Percentiles rank a stretch among this genome's conserved stretches.
phyloP scores from a whole-genome alignment of 2,329 filamentous ascomycete genomes.

The Elsinoe australis region DNA sequence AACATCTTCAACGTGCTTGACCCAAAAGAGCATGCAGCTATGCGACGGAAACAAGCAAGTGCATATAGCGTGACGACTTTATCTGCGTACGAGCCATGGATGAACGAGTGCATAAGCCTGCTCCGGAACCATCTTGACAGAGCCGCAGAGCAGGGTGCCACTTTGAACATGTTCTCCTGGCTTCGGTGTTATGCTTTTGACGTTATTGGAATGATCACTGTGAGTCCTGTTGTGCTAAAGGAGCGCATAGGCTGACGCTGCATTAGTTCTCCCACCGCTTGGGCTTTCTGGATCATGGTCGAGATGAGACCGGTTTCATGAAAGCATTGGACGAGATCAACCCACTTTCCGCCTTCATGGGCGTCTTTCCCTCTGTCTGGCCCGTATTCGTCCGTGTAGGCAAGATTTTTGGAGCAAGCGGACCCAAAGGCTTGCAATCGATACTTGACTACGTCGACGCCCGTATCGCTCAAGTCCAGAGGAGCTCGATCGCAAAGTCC shows the following conservation, averaged over 20 bases:
- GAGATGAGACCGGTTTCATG: conserved; percentile 1
- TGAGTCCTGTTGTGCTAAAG: not conserved
- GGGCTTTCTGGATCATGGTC: not conserved
- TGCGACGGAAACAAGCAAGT: not conserved
- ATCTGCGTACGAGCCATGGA: not conserved
- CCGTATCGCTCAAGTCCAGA: not conserved
- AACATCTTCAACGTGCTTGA: not conserved
- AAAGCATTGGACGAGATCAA: not conserved
- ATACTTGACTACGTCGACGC: not conserved
- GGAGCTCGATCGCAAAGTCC: not conserved
- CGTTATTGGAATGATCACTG: conserved; percentile 6
- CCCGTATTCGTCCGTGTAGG: not conserved
- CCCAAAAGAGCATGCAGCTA: not conserved
- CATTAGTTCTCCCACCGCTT: not conserved
- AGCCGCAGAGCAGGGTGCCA: not conserved
- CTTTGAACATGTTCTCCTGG: not conserved
- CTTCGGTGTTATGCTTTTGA: conserved; percentile 6
- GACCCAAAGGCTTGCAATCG: not conserved
- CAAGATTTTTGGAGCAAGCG: not conserved
- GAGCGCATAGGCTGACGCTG: not conserved
- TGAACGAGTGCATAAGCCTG: not conserved
- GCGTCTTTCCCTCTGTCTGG: not conserved
- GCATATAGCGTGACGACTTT: not conserved
- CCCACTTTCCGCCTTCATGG: conserved; percentile 1
- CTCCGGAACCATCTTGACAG: not conserved